Base-by-base conservation (phyloP, 2,329 filamentous ascomycete genomes). In the Thielaviopsis cerberus region DNA sequence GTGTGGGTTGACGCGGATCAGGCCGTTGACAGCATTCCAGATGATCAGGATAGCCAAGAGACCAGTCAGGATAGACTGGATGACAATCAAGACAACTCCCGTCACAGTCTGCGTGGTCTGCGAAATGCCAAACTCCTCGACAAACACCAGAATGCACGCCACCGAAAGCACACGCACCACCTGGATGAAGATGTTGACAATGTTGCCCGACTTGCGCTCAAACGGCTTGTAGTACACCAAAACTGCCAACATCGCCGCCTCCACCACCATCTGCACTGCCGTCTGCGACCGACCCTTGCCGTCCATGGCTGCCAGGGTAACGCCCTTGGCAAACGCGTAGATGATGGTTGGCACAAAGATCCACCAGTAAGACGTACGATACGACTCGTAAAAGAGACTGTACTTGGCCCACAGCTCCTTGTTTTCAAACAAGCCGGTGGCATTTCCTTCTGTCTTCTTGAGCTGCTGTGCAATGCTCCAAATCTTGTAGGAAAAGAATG, bases 281-380 rank as follows among this genome's bases (percentile, higher is more conserved):
- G 85, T 84, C 72, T 98, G 92, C 5, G 79, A 72, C 69, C 94
- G 78, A 54, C 90, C 92, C 67, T 94, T 82, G 13, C 89, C 89
- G 66, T 96, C 85, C 51, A 81, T 88, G 27, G 81, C 86, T 15
- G 91, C 91, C 63, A 97, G 83, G 59, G 91, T 81, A 61, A 82
- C 85, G 57, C 91, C 90, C 73, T 92, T 92, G 67, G 82, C 83
- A 67, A 96, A 89, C 75, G 90, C 86, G 75, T 97, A 97, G 62
- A 89, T 61, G 66, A 97, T 95, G 61, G 79, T 76, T 0, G 92
- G 92, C 15, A 97, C 78, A 67, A 98, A 97, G 24, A 96, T 72
- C 91, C 91, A 97, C 92, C 92, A 98, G 74, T 91, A 95, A 64
- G 83, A 81, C 70, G 86, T 88, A 73, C 88, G 89, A 76, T 95